Base-by-base conservation (phyloP, 1,284 basidiomycete species). In the Heliocybe sulcata region DNA sequence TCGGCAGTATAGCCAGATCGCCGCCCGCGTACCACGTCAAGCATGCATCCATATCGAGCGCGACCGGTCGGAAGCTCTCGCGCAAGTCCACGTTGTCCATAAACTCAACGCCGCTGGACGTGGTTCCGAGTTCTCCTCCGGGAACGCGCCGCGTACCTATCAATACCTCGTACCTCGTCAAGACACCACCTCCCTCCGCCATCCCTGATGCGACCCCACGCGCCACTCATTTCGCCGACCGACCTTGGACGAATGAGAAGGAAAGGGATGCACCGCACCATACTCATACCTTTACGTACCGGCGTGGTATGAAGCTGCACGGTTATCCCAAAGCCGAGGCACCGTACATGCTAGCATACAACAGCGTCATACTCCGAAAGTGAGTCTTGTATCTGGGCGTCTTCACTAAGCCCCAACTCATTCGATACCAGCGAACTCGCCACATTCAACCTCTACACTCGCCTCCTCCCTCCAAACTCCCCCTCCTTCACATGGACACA, bases 401-500 rank as follows among this genome's bases (percentile, higher is more conserved):
- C 23, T 16, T 4, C 23, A 49, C 16, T 29, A 25, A 12, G n/a
- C n/a, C n/a, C n/a, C n/a, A n/a, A n/a, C n/a, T n/a, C n/a, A 29
- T 49, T 4, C 38, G 12, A 16, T 42, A 16, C 6, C 22, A 49
- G 47, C n/a, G 47, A 49, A 26, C 20, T 26, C n/a, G 16, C 12
- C 9, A 26, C 47, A 6, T 22, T 26, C 22, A 4, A 49, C 6
- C 27, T 49, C 3, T 49, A 49, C 47, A 4, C 3, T 3, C 47
- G 47, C 3, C 27, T 49, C 10, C 6, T 22, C 9, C 65, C 72
- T 1, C 72, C 68, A 8, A 71, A 73, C 9, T 74, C 73, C 0
- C 86, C 85, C 0, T 78, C 77, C 3, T 89, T 90, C 61, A 73
- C 79, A 54, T 69, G 80, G 58, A 82, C 78, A 59, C 69, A 72